A percentile compares a stretch with the other conserved stretches of the same genome.
phyloP scores from a whole-genome alignment of 768 basidiomycete genomes.

The Neoboletus magnificus region DNA sequence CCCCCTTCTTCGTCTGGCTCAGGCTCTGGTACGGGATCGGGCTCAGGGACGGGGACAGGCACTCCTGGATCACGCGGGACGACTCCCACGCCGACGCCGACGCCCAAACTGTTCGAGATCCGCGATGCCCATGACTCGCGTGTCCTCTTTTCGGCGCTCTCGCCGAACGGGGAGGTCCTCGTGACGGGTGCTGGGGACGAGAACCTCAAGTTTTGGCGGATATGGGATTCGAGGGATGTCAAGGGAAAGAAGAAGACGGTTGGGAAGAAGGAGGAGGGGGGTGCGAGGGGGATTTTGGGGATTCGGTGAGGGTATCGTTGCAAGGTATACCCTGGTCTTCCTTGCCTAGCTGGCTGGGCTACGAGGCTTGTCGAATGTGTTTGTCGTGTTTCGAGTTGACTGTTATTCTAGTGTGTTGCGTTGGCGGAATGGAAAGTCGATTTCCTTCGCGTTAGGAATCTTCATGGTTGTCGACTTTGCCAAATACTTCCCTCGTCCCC shows the following conservation, averaged over 20 bases:
- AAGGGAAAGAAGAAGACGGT: constrained; percentile 24
- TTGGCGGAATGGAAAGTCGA: too few relatives aligned
- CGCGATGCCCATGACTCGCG: constrained; percentile 91
- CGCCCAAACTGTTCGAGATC: constrained; percentile 47
- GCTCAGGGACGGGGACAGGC: not conserved
- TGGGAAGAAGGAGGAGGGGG: constrained; percentile 34
- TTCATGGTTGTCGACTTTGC: too few relatives aligned
- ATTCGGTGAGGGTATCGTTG: constrained; percentile 27
- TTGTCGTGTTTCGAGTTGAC: too few relatives aligned
- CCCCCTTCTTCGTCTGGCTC: constrained; percentile 39
- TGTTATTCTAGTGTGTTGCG: too few relatives aligned
- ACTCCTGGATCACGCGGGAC: constrained; percentile 6
- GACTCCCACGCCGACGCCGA: constrained; percentile 12
- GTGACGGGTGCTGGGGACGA: constrained; percentile 94
- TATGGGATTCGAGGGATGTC: constrained; percentile 53
- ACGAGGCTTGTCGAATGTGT: too few relatives aligned
- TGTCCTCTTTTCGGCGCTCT: constrained; percentile 79
- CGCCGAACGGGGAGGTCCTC: constrained; percentile 88
- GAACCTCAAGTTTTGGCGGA: constrained; percentile 94
- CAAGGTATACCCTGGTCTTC: not conserved
- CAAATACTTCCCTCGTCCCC: too few relatives aligned
- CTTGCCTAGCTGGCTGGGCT: too few relatives aligned
- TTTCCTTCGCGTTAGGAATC: too few relatives aligned
- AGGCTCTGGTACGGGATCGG: too few relatives aligned
- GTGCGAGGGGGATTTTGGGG: constrained; percentile 32